These are phyloP conservation scores for Beauveria varroae DNA, from an alignment of 2,329 filamentous ascomycete species.

Conservation along the genomic window DNA sequence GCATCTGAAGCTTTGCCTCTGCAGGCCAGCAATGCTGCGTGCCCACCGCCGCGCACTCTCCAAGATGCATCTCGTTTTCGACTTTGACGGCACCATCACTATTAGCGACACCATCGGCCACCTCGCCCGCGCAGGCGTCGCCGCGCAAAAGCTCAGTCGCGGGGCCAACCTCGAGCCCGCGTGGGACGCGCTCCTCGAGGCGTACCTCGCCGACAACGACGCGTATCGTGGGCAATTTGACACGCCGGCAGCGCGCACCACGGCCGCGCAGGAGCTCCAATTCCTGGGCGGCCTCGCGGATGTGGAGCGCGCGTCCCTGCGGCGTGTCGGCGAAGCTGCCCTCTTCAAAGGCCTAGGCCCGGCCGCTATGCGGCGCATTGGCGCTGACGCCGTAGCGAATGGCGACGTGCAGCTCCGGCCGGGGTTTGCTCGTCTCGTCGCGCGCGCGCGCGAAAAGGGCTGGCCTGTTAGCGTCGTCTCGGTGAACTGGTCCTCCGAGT, in stretches of 20 bases:
- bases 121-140: constrained; percentile 38
- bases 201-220: constrained; percentile 36
- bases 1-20: too few relatives aligned
- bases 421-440: constrained; percentile 32
- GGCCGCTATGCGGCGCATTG: constrained; percentile 29
- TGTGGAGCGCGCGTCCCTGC: constrained; percentile 40
- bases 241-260: constrained; percentile 25
- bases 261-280: constrained; percentile 30
- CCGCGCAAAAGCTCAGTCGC: constrained; percentile 20
- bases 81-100: constrained; percentile 56
- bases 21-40: neutral
- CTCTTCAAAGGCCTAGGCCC: constrained; percentile 36
- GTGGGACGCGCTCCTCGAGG: constrained; percentile 39
- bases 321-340: constrained; percentile 32
- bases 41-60: neutral
- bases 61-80: constrained; percentile 41
- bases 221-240: constrained; percentile 28
- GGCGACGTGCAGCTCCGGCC: constrained; percentile 28
- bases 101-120: constrained; percentile 42
- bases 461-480: constrained; percentile 39
- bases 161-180: constrained; percentile 26
- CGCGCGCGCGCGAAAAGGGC: constrained; percentile 19
- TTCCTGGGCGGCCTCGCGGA: constrained; percentile 33
- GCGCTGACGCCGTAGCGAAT: constrained; percentile 25
- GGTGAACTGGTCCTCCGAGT: constrained; percentile 43